Base-by-base conservation (phyloP, 2,329 filamentous ascomycete genomes). In the Penicillium sp. region DNA sequence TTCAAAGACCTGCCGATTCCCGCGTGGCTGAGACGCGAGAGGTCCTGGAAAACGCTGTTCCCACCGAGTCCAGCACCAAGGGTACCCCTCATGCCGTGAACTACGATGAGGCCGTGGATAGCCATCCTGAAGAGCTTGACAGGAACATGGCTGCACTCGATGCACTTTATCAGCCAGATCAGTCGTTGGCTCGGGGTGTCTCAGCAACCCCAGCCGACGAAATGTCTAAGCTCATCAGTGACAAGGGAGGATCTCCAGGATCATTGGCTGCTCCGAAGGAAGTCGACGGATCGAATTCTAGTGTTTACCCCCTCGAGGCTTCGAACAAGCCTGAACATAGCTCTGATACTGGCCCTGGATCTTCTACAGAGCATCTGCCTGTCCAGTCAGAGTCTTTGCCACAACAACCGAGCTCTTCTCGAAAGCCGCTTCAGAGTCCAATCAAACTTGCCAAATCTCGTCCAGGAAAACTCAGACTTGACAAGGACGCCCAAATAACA, bases 381-480 rank as follows among this genome's bases (percentile, higher is more conserved):
- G 6, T 39, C n/a, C 32, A 31, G 22, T 31, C 39, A 9, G 38
- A 38, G 6, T 10, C 20, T 4, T 6, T 44, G 5, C 9, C 45
- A 35, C 54, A 52, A 6, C 35, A 47, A 11, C 42, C 46, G 6
- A 31, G 20, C 8, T 46, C 52, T 5, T 46, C 50, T 3, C 61
- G 57, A 32, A 60, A 60, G 31, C 63, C 56, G 20, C 45, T 66
- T 20, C 61, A 68, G 31, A 69, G 63, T 20, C 64, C 64, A 2
- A 66, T 65, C 9, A 67, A 65, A 39, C 56, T 67, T 10, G 59
- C 57, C 13, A 65, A 62, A 39, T 31, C 24, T 6, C 59, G 60
- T 10, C 48, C 57, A 20, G 55, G 43, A 9, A 58, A 52, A 16
- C 31, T 58, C 14, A 50, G 54, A 42, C 49, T 59, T 1, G 55